phyloP scores from a whole-genome alignment of 176 grass and related monocot genomes.

The Musa beccarii region DNA sequence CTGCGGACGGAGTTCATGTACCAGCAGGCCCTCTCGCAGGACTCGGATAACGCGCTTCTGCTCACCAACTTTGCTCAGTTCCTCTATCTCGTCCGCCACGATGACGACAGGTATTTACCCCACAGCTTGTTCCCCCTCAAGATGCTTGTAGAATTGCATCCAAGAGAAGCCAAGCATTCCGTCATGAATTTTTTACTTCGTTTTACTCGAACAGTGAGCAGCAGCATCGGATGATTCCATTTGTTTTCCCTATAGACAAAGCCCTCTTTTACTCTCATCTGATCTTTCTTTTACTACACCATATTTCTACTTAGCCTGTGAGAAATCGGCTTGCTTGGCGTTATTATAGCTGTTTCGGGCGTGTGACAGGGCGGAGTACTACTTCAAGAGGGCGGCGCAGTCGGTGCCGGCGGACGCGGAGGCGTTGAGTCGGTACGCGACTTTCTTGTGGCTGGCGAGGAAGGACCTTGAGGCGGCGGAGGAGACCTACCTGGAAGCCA shows the following conservation, averaged over 20 bases:
- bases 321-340: too few species aligned
- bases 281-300: neutral
- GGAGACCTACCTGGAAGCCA: constrained; percentile 24
- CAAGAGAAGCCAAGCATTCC: neutral
- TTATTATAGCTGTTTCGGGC: neutral
- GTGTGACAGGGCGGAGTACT: constrained; percentile 19
- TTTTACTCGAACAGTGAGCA: too few species aligned
- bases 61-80: constrained; percentile 24
- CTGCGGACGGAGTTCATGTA: constrained; percentile 24
- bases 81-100: constrained; percentile 21
- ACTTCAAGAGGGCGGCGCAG: constrained; percentile 22
- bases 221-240: too few species aligned
- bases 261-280: neutral
- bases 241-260: neutral
- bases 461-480: constrained; percentile 18
- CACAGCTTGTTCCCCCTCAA: neutral
- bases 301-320: neutral
- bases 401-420: constrained; percentile 9
- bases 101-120: constrained; percentile 11
- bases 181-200: neutral
- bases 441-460: constrained; percentile 15
- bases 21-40: constrained; percentile 4
- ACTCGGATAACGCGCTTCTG: constrained; percentile 14
- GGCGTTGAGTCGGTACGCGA: constrained; percentile 13
- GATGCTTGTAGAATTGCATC: neutral